Percentiles rank a stretch among this genome's conserved stretches.
These are phyloP conservation scores for Ophiostoma himal-ulmi DNA, from an alignment of 2,329 filamentous ascomycete genomes.

Conservation along the genomic window DNA sequence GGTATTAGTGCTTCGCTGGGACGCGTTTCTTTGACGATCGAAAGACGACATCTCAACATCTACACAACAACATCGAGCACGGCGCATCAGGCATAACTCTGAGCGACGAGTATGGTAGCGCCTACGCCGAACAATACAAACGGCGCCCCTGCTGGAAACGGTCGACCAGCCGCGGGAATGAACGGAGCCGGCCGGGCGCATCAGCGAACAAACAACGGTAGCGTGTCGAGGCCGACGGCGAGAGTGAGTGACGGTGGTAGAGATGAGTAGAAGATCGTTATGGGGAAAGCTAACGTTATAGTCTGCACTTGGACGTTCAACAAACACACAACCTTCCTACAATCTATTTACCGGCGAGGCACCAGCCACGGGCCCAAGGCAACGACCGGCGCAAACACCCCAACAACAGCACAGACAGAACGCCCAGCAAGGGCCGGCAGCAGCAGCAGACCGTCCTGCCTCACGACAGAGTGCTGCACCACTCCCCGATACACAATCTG, in stretches of 20 bases:
- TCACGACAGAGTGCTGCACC: constrained; percentile 27
- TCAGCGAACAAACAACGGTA: constrained; percentile 28
- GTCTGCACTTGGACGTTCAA: constrained; percentile 25
- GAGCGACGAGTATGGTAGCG: neutral
- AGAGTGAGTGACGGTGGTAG: neutral
- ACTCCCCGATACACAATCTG: constrained; percentile 25
- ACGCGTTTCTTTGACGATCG: constrained; percentile 16
- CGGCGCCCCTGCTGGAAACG: constrained; percentile 25
- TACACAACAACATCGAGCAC: neutral
- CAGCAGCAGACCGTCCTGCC: constrained; percentile 23
- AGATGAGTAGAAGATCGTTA: neutral
- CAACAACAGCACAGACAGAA: constrained; percentile 6
- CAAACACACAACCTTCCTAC: constrained; percentile 34
- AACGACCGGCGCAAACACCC: neutral
- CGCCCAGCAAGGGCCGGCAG: constrained; percentile 21
- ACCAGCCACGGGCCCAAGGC: constrained; percentile 15
- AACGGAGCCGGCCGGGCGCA: constrained; percentile 22
- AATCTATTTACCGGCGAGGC: constrained; percentile 38
- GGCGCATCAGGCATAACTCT: neutral
- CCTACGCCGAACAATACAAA: constrained; percentile 24
- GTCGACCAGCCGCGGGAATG: constrained; percentile 26
- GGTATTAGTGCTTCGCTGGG: constrained; percentile 11
- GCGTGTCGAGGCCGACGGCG: constrained; percentile 21
- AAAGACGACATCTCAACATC: constrained; percentile 8
- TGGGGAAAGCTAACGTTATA: neutral